Evolutionary conservation across 345 rosid species (phyloP), one percentile per base, ranked within the genome.

Genomic region (Rhizophora apiculata): DNA sequence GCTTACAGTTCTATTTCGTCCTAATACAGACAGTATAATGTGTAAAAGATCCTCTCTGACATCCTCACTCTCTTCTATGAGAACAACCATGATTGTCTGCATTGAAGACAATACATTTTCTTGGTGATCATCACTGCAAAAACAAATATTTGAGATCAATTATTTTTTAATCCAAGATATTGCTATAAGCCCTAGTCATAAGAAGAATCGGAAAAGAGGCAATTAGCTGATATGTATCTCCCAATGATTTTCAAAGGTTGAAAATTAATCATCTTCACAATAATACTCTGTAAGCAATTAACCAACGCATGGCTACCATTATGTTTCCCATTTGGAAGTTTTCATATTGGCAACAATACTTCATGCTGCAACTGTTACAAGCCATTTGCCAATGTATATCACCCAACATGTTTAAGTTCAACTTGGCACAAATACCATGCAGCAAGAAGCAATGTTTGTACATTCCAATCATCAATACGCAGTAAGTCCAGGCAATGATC

Each of bases 41-140:
- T 83, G 82, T 77, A 95, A 69, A 52, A 90, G 90, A 81, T 92
- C 91, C 75, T 95, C 99, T 52, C 56, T 80, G 68, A 92, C 79
- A 73, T 92, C 98, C 82, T 95, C 99, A 74, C 96, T 95, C 76
- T 95, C 96, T 83, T 95, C 94, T 78, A 95, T 77, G 71, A 92
- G 87, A 76, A 87, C 88, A 37, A 71, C 77, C 94, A 95, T 87
- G 85, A 90, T 92, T 64, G 85, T 87, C 77, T 88, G 94, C 98
- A 95, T 95, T 54, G 99, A 92, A 43, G 89, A 77, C 24, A 89
- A 68, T 78, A 95, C 92, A 82, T 84, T 85, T 80, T 90, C 90
- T 60, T 89, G 98, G 78, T 90, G 98, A 77, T 92, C 96, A 85
- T 92, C 98, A 62, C 99, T 95, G 97, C 85, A 81, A 22, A 48